These are phyloP conservation scores for Butyriboletus appendiculatus DNA, from an alignment of 1,284 basidiomycete species.

Conservation along the genomic window DNA sequence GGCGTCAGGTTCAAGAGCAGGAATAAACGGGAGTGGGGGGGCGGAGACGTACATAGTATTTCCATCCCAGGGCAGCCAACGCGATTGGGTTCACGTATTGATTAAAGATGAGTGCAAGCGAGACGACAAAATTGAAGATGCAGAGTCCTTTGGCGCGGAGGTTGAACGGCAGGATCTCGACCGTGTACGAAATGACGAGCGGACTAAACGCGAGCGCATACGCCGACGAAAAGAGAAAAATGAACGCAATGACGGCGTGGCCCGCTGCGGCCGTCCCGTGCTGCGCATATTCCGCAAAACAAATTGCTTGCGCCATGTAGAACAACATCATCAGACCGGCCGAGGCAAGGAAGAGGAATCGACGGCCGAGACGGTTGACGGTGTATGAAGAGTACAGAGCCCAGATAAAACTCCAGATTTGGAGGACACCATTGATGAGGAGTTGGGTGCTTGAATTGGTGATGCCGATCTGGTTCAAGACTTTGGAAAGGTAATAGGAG, in stretches of 20 bases:
- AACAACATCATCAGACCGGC: constrained; percentile 67
- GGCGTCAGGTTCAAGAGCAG: neutral
- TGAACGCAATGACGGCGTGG: constrained; percentile 73
- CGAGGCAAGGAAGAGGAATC: constrained; percentile 63
- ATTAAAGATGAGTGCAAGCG: constrained; percentile 72
- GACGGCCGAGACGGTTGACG: constrained; percentile 61
- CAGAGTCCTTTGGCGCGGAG: constrained; percentile 81
- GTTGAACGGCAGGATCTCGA: constrained; percentile 72
- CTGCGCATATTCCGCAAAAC: constrained; percentile 61
- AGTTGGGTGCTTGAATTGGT: constrained; percentile 59
- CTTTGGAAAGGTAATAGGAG: constrained; percentile 75
- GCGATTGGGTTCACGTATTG: constrained; percentile 85
- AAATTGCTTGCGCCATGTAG: constrained; percentile 72
- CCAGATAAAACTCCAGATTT: constrained; percentile 73
- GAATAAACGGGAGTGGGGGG: neutral
- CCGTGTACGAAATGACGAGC: constrained; percentile 71
- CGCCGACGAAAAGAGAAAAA: constrained; percentile 71
- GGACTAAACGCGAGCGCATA: constrained; percentile 76
- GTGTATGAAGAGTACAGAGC: constrained; percentile 59
- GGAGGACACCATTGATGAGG: constrained; percentile 71
- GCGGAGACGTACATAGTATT: constrained; percentile 49
- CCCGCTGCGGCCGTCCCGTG: constrained; percentile 47
- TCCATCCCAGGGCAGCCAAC: constrained; percentile 60
- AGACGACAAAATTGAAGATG: constrained; percentile 69
- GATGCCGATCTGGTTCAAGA: constrained; percentile 73